Evolutionary conservation across 495 filamentous ascomycete genomes (phyloP), one percentile per base, ranked within the genome.

Genomic region (Lindgomyces ingoldianus): DNA sequence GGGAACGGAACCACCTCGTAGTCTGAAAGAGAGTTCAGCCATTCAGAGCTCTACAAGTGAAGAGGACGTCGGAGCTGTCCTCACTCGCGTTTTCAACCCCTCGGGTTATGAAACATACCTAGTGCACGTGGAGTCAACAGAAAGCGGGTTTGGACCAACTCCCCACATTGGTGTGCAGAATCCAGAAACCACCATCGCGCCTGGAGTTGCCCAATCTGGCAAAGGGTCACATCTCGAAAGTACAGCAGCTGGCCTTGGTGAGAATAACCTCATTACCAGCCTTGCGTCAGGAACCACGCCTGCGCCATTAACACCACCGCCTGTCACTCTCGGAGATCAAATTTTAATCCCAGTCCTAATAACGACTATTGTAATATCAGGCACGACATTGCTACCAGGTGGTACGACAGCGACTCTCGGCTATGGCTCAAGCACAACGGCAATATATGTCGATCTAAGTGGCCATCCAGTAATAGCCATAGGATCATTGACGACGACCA

Each of bases 381-480:
- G 42, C 3, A 21, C 19, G 2, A 65, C 54, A n/a, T 51, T 61
- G 8, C n/a, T 22, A 1, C 54, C 57, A 12, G 47, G 25, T 1
- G 63, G 63, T 3, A 45, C 56, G 14, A 67, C 57, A 2, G 57
- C 50, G 9, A 62, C 57, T 1, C 47, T 69, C 39, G 60, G 66
- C 0, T 21, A 60, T 2, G 60, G 48, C 0, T 11, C 29, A 22
- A 60, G 53, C 22, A 36, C 65, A 18, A 61, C 57, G 2, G 21
- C 18, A 14, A 26, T 69, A 4, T 24, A 64, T 48, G n/a, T 69
- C 14, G 56, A 57, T 47, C 39, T 48, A 2, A 62, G 33, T 19
- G 66, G 66, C 4, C 10, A 44, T 25, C 47, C 66, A 1, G 46
- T 63, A 2, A 33, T 69, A 1, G 50, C 52, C 4, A 21, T 65